Evolutionary conservation across 192 early-diverging fungal genomes (phyloP).

Genomic region (Gigaspora rosea): DNA sequence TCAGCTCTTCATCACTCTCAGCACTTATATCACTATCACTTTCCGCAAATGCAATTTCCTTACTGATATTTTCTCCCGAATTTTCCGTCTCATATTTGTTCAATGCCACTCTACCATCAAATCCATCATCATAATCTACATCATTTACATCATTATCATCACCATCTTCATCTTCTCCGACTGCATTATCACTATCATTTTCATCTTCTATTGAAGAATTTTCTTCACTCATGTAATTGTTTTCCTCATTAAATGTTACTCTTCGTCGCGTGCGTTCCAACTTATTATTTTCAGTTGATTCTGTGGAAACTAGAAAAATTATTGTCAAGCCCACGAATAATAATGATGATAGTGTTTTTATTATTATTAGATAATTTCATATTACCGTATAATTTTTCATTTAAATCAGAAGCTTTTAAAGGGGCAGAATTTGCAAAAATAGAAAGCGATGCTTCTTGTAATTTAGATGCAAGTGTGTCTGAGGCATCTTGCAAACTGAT

Average conservation of each 20-base stretch:
- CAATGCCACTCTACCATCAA: constrained; percentile 38
- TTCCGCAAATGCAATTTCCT: neutral
- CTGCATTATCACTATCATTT: constrained; percentile 33
- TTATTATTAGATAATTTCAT: neutral
- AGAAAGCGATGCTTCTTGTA: constrained; percentile 65
- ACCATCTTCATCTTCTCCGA: constrained; percentile 51
- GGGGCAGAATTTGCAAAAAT: constrained; percentile 70
- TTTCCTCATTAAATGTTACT: neutral
- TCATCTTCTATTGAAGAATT: constrained; percentile 38
- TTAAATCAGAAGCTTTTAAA: constrained; percentile 50
- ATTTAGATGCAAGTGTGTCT: constrained; percentile 71
- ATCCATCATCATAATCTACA: constrained; percentile 48
- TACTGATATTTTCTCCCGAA: constrained; percentile 28
- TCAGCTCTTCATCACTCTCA: constrained; percentile 50
- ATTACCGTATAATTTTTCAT: neutral
- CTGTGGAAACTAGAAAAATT: too few relatives aligned
- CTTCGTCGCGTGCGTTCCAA: neutral
- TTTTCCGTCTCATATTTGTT: constrained; percentile 49
- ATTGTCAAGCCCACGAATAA: too few relatives aligned
- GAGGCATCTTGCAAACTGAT: constrained; percentile 85
- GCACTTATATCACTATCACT: constrained; percentile 45
- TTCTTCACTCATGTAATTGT: constrained; percentile 27
- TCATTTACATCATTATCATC: constrained; percentile 48
- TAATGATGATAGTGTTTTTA: neutral
- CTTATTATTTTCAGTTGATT: too few relatives aligned